A percentile compares a stretch with the other conserved stretches of the same genome.
phyloP scores from a whole-genome alignment of 306 rosid species.

The Medicago arabica region DNA sequence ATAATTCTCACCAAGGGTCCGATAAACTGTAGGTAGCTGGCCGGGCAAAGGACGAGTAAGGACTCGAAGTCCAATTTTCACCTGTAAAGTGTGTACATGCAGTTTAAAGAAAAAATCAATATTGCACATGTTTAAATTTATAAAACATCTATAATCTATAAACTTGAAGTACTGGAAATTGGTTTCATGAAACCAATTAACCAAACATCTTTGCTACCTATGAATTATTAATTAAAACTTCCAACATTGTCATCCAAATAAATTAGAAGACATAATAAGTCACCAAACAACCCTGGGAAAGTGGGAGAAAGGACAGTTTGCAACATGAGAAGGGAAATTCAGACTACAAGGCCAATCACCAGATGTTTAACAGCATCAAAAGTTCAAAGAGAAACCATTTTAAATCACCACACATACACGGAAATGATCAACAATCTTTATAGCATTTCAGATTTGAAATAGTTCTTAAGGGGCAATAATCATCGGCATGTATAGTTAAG shows the following conservation, averaged over 20 bases:
- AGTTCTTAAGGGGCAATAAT: neutral
- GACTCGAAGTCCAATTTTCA: constrained; percentile 87
- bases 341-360: neutral
- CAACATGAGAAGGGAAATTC: constrained; percentile 28
- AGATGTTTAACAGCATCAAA: constrained; percentile 4
- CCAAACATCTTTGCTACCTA: constrained; percentile 1
- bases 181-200: constrained; percentile 34
- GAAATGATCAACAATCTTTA: constrained; percentile 17
- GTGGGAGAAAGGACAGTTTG: constrained; percentile 20
- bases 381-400: constrained; percentile 6
- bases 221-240: constrained; percentile 1
- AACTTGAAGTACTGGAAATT: constrained; percentile 50
- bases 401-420: neutral
- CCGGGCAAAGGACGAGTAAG: constrained; percentile 76
- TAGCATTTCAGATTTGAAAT: constrained; percentile 12
- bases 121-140: constrained; percentile 3
- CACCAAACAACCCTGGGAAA: constrained; percentile 8
- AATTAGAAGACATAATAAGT: constrained; percentile 2
- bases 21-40: constrained; percentile 72
- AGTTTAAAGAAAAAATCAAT: too few species aligned
- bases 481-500: too few species aligned
- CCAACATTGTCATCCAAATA: constrained; percentile 7
- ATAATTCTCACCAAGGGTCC: constrained; percentile 77
- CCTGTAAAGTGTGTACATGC: constrained; percentile 49
- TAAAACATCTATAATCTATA: neutral